A percentile compares a stretch with the other conserved stretches of the same genome.
These are phyloP conservation scores for Arthrinium phaeospermum DNA, from an alignment of 2,329 filamentous ascomycete species.

Conservation along the genomic window DNA sequence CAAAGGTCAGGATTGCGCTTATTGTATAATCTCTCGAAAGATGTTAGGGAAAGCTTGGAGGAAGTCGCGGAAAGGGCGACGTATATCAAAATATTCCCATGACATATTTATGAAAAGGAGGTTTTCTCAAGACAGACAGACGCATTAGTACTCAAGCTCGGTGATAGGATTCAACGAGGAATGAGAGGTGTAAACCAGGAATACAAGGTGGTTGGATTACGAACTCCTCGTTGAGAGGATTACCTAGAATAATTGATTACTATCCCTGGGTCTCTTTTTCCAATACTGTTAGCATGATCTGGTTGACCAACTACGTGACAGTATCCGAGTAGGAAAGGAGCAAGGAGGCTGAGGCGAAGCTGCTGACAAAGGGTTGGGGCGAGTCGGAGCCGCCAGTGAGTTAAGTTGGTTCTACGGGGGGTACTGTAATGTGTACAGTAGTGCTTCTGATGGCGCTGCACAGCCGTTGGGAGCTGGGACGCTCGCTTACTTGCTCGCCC, in stretches of 20 bases:
- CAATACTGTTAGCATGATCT: background rate
- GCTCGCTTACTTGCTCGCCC: background rate
- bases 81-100: background rate
- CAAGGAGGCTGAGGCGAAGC: background rate
- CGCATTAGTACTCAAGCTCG: background rate
- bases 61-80: background rate
- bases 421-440: too few species aligned
- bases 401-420: background rate
- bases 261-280: background rate
- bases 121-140: background rate
- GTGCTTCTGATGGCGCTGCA: background rate
- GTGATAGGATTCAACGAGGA: background rate
- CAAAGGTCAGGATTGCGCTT: conserved; percentile 8
- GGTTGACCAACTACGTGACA: background rate
- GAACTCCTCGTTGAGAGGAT: background rate
- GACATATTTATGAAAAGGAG: background rate
- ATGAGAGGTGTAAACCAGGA: background rate
- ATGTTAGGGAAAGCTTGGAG: conserved; percentile 2
- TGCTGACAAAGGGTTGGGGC: background rate
- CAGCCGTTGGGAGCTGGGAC: background rate
- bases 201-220: background rate
- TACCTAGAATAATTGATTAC: background rate
- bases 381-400: background rate
- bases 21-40: conserved; percentile 10
- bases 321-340: background rate